Base-by-base conservation (phyloP, 2,329 filamentous ascomycete species). In the Cladophialophora exuberans region DNA sequence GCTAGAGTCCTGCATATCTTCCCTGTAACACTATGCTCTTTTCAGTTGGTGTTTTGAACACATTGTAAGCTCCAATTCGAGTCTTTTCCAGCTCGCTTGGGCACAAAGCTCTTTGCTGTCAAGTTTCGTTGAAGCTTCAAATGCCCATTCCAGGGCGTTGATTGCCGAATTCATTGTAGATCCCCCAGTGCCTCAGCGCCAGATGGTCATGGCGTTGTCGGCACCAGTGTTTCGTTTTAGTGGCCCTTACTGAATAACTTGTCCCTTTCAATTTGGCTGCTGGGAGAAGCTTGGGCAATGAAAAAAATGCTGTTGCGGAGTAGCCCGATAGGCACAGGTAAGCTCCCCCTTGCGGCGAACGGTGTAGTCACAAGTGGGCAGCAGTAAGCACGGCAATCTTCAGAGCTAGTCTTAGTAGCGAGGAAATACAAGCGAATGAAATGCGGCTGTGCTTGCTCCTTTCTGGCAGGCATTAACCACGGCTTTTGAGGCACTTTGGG, bases 1-100 rank as follows among this genome's bases (percentile, higher is more conserved):
- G 54, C 54, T 49, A 36, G 36, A 53, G 25, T 28, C 49, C 26
- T 48, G 13, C 33, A 39, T 49, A 25, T 25, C 11, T 43, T 11
- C 18, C 9, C 13, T n/a, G 9, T 10, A n/a, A 51, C 17, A 9
- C 15, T 22, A 25, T 39, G 33, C 46, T 39, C 23, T 22, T 39
- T 39, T 6, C 15, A 26, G 46, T 30, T 41, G 33, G 20, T 39
- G 33, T 25, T 39, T 30, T 49, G 46, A 28, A 26, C 36, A 30
- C 5, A 22, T 36, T 4, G 18, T 20, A 33, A 38, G 43, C n/a
- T 41, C 35, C 43, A 33, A 31, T 9, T 45, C 22, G 31, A 13
- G 35, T 44, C 36, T 42, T 36, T 35, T 33, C 42, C 33, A 7
- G 15, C 17, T 36, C 13, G 30, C 20, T 31, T 36, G 26, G 43